These are phyloP conservation scores for Filosporella fistucella DNA, from an alignment of 495 filamentous ascomycete genomes.

Conservation along the genomic window DNA sequence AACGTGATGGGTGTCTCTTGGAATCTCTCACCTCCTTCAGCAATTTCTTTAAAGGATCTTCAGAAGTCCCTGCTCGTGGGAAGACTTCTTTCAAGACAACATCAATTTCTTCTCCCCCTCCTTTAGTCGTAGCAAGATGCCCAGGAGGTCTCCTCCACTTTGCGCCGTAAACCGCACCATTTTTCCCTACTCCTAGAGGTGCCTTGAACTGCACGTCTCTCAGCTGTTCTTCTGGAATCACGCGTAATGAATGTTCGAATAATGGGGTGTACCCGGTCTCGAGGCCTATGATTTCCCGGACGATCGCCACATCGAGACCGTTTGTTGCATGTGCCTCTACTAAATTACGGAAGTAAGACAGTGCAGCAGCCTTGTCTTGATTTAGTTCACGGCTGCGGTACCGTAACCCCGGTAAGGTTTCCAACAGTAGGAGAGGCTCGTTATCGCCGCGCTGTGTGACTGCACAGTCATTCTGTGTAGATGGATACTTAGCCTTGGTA, in stretches of 20 bases:
- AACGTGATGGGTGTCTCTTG: neutral
- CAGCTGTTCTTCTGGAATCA: neutral
- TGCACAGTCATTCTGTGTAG: neutral
- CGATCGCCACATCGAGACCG: neutral
- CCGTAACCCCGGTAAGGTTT: neutral
- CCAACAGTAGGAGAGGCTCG: neutral
- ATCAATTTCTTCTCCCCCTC: neutral
- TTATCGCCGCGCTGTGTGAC: neutral
- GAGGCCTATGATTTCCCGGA: neutral
- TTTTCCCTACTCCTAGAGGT: neutral
- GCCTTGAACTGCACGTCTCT: neutral
- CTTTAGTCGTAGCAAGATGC: neutral
- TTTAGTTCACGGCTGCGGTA: neutral
- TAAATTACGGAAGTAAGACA: neutral
- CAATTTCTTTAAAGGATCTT: neutral
- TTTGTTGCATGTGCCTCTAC: neutral
- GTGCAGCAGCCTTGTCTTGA: neutral
- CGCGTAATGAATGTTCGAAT: neutral
- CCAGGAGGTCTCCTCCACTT: neutral
- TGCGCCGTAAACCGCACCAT: neutral
- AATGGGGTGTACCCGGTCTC: neutral
- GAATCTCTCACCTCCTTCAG: neutral
- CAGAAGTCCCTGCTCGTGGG: neutral
- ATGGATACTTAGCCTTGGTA: neutral
- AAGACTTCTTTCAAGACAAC: neutral